Percentiles rank a stretch among this genome's conserved stretches.
phyloP scores from a whole-genome alignment of 2,329 filamentous ascomycete genomes.

The Epichloe sp. region DNA sequence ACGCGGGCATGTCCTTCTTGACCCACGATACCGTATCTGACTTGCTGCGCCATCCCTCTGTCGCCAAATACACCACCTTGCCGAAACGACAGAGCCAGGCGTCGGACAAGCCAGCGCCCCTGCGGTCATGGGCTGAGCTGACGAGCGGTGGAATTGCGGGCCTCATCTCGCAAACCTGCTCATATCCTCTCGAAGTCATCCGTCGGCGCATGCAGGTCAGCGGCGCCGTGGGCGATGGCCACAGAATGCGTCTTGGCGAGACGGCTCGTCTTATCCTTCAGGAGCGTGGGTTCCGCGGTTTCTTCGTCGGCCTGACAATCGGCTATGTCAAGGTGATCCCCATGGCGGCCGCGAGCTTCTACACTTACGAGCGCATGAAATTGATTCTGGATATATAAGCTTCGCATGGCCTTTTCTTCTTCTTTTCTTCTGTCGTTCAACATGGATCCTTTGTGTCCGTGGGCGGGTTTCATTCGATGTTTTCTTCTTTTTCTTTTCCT shows the following conservation, averaged over 20 bases:
- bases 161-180: slow-evolving; percentile 77
- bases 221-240: slow-evolving; percentile 84
- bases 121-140: slow-evolving; percentile 80
- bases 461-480: background rate
- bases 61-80: slow-evolving; percentile 65
- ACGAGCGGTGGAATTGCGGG: slow-evolving; percentile 75
- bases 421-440: background rate
- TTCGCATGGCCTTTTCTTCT: background rate
- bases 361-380: slow-evolving; percentile 53
- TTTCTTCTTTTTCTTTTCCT: background rate
- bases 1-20: slow-evolving; percentile 89
- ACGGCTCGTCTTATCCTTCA: slow-evolving; percentile 61
- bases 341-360: slow-evolving; percentile 63
- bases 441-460: background rate
- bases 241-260: slow-evolving; percentile 62
- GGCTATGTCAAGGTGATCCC: slow-evolving; percentile 92
- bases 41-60: slow-evolving; percentile 53
- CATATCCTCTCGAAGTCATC: slow-evolving; percentile 89
- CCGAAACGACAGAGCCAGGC: slow-evolving; percentile 43
- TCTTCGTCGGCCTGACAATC: slow-evolving; percentile 87
- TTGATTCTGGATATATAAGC: slow-evolving; percentile 49
- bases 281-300: slow-evolving; percentile 67
- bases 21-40: slow-evolving; percentile 88
- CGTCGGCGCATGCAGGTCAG: slow-evolving; percentile 91
- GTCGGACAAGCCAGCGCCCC: slow-evolving; percentile 50